Evolutionary conservation across 352 stramenopile genomes (phyloP), one percentile per base, ranked within the genome.

Genomic region (Pythium sp.): DNA sequence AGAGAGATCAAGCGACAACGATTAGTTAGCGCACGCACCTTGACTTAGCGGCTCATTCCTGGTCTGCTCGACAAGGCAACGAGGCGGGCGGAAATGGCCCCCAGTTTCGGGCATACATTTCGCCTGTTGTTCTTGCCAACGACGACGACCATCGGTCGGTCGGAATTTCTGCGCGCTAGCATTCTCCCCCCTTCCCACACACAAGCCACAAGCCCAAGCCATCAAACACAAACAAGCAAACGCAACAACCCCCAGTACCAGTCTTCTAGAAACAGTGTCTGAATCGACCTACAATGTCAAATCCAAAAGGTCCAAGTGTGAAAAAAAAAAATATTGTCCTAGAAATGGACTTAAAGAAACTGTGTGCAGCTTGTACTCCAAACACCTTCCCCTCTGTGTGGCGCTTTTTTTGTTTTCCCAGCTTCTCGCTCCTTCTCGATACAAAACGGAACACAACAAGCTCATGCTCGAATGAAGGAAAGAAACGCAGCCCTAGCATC

Each of bases 71-170:
- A 61, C 30, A 61, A 61, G 30, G 55, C 55, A 46, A 1, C 24
- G 24, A 32, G 5, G 55, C 55, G 36, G 18, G 24, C 24, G 22
- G 38, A 61, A 61, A 61, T 61, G 55, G 30, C 14, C 49, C 20
- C 62, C 28, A 28, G 34, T 61, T 67, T 67, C 62, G 14, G 7
- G 7, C 62, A 67, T 67, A 67, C 62, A 67, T 41, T 54, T 26
- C n/a, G 62, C 62, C 22, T 36, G 32, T 54, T 67, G 62, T 67
- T 67, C 62, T 67, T 28, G 34, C 15, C 4, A 26, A 61, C 62
- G 51, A 67, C 62, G 49, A 55, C 62, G 62, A 67, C 62, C 59
- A 57, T 26, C 62, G 62, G 62, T 67, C 62, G 62, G 62, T 67
- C 62, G 62, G 62, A 9, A 67, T 5, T 20, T 36, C 3, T 47